Evolutionary conservation across 1,139 yeast genomes (phyloP).

Genomic region (Candida smagusa): DNA sequence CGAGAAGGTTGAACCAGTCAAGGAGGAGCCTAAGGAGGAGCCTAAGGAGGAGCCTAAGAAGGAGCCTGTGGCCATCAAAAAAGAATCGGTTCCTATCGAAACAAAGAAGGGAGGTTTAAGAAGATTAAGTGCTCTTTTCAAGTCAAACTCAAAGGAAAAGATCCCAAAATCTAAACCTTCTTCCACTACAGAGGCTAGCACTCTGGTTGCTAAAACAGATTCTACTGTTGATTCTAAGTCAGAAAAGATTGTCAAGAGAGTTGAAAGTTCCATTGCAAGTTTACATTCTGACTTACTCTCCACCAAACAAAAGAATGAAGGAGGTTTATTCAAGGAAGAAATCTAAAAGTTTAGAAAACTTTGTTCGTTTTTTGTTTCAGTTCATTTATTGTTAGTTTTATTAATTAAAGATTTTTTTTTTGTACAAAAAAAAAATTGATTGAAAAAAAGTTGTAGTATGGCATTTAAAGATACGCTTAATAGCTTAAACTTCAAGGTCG

Average conservation of each 20-base stretch:
- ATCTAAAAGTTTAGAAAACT: constrained; percentile 19
- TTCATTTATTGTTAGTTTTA: constrained; percentile 1
- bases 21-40: constrained; percentile 10
- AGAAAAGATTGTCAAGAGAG: neutral
- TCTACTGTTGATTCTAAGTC: neutral
- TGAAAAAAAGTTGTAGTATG: constrained; percentile 2
- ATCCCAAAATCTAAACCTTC: neutral
- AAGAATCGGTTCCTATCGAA: neutral
- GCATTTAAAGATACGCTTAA: constrained; percentile 3
- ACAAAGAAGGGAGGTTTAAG: constrained; percentile 11
- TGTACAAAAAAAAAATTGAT: neutral
- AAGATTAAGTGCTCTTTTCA: constrained; percentile 13
- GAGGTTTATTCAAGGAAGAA: constrained; percentile 46
- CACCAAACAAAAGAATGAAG: constrained; percentile 20
- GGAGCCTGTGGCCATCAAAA: neutral
- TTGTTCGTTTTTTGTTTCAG: constrained; percentile 1
- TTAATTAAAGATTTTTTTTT: constrained; percentile 1
- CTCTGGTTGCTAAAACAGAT: neutral
- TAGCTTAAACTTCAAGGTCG: constrained; percentile 29
- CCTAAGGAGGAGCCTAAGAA: constrained; percentile 5
- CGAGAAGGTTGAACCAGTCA: constrained; percentile 14
- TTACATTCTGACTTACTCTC: constrained; percentile 5
- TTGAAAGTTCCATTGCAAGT: constrained; percentile 2
- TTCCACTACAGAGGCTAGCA: neutral
- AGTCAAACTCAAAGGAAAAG: constrained; percentile 8